Base-by-base conservation (phyloP, 1,139 yeast species). In the Sugiyamaella neomexicana region DNA sequence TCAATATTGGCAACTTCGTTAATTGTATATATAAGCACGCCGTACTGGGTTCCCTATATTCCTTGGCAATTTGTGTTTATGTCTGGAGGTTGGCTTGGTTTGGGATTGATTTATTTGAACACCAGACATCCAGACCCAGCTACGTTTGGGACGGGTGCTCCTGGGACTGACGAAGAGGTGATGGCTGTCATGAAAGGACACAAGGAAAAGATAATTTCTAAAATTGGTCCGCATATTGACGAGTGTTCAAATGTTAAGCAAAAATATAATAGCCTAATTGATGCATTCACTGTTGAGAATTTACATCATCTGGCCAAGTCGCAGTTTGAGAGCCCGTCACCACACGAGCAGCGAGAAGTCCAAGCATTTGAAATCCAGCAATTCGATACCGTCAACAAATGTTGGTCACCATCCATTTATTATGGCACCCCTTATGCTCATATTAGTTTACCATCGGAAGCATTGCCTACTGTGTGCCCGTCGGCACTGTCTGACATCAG, bases 311-410 rank as follows among this genome's bases (percentile, higher is more conserved):
- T 32, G n/a, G 67, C 71, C 50, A 65, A 72, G 53, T 64, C 68
- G 36, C 68, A 74, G 47, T 72, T 77, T 54, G 70, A 68, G 13
- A 62, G 62, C 23, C 53, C 56, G 8, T 71, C 69, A 34, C 61
- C 66, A 0, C 63, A 60, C 20, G 75, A 74, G 51, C 63, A 64
- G 58, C 65, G 75, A 53, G 76, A 78, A 58, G 83, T 85, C 13
- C 89, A 86, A 63, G 78, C 86, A 1, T 89, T 75, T 71, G 96
- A 89, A 66, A 70, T 89, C 39, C 96, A 89, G 61, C 72, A 72
- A 60, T 76, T 80, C 55, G 77, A 82, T 65, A 67, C 70, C 7
- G 71, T 69, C 3, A 69, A 77, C 1, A 80, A 79, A 48, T 80
- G 79, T 54, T 89, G 96, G 96, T 76, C 72, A 47, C 59, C 68